Percentiles rank a stretch among this genome's conserved stretches.
These are phyloP conservation scores for Aleurites moluccanus DNA, from an alignment of 441 rosid genomes.

Conservation along the genomic window DNA sequence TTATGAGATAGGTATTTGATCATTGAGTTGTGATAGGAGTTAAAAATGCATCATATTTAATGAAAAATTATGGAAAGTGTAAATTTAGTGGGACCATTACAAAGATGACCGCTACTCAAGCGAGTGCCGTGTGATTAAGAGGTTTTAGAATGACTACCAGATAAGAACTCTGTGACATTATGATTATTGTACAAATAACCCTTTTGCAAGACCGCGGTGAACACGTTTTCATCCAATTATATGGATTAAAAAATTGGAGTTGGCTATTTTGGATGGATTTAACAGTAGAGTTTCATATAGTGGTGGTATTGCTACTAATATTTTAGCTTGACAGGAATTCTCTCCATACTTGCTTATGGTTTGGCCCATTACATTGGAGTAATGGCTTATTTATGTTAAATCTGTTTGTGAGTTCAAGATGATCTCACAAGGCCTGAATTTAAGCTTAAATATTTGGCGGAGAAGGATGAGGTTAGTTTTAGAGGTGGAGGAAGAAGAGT, in stretches of 20 bases:
- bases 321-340: not conserved
- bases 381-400: not conserved
- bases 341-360: not conserved
- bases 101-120: not conserved
- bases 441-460: not conserved
- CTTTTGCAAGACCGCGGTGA: not conserved
- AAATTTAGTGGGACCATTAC: not conserved
- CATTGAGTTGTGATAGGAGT: not conserved
- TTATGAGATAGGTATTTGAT: not conserved
- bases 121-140: not conserved
- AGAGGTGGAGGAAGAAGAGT: not conserved
- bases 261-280: not conserved
- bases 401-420: not conserved
- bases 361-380: not conserved
- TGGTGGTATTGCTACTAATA: not conserved
- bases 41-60: not conserved
- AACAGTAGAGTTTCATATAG: not conserved
- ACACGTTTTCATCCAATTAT: not conserved
- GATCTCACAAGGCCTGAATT: not conserved
- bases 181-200: not conserved
- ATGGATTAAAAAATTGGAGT: too few relatives aligned
- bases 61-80: not conserved
- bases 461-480: not conserved
- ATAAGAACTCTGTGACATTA: not conserved
- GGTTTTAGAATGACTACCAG: not conserved